A percentile compares a stretch with the other conserved stretches of the same genome.
phyloP scores from a whole-genome alignment of 345 rosid species.

The Firmiana major region DNA sequence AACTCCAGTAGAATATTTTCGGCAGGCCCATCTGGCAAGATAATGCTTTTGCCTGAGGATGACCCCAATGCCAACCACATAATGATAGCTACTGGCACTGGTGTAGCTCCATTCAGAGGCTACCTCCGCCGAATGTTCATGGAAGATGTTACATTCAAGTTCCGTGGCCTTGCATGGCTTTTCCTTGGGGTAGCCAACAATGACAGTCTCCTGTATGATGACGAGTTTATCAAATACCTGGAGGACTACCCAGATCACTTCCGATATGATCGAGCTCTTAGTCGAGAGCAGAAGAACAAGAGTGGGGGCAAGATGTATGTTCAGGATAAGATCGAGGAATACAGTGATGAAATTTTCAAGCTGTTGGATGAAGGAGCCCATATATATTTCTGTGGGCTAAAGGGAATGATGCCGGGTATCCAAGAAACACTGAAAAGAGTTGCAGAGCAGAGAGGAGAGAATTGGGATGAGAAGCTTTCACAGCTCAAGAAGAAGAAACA shows the following conservation, averaged over 20 bases:
- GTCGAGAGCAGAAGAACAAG: conserved; percentile 89
- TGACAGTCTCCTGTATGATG: conserved; percentile 92
- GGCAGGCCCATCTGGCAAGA: conserved; percentile 91
- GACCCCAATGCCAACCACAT: conserved; percentile 81
- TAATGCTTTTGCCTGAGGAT: conserved; percentile 95
- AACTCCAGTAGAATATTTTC: conserved; percentile 7
- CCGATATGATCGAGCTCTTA: conserved; percentile 80
- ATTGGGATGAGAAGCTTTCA: conserved; percentile 93
- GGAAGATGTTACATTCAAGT: conserved; percentile 78
- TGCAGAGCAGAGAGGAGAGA: conserved; percentile 82
- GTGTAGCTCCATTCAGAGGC: conserved; percentile 90
- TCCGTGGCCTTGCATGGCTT: conserved; percentile 91
- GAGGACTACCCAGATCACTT: conserved; percentile 70
- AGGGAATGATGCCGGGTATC: conserved; percentile 99
- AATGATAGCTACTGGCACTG: conserved; percentile 98
- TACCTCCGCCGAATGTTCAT: conserved; percentile 96
- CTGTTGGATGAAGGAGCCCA: conserved; percentile 86
- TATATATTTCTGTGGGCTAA: conserved; percentile 95
- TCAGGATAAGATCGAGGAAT: conserved; percentile 96
- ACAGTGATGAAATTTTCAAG: conserved; percentile 85
- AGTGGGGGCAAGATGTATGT: conserved; percentile 95
- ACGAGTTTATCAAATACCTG: conserved; percentile 77
- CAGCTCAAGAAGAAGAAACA: conserved; percentile 96
- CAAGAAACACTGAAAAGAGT: conserved; percentile 88
- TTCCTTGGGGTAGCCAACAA: conserved; percentile 99